Evolutionary conservation across 140 eudicot genomes (phyloP).

Genomic region (Oenanthe javanica): DNA sequence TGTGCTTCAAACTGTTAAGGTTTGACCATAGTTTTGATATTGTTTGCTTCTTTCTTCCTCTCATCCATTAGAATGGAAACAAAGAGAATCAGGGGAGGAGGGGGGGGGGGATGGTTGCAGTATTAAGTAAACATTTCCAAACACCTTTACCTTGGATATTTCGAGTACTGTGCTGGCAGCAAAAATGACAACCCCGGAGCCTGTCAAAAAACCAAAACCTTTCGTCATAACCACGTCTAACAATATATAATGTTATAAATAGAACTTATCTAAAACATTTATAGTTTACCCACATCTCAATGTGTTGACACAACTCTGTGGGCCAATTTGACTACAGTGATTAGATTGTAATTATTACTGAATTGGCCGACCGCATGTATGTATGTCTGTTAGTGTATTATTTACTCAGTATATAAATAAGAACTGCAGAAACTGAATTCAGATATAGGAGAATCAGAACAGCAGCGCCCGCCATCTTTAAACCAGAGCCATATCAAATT

Average conservation of each 20-base stretch:
- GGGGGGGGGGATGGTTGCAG: background rate
- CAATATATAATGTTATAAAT: background rate
- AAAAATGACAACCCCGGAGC: conserved; percentile 96
- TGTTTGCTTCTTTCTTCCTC: too few species aligned
- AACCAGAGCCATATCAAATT: background rate
- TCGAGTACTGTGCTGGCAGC: conserved; percentile 68
- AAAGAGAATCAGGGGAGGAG: background rate
- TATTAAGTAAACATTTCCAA: background rate
- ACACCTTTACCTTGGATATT: conserved; percentile 69
- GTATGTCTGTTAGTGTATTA: background rate
- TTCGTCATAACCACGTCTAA: conserved; percentile 16
- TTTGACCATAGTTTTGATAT: background rate
- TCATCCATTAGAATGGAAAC: background rate
- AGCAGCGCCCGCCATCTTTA: background rate
- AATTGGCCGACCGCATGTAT: background rate
- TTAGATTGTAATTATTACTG: background rate
- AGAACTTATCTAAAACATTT: background rate
- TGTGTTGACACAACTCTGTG: background rate
- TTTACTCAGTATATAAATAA: background rate
- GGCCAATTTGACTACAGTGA: background rate
- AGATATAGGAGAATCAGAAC: background rate
- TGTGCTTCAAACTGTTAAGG: background rate
- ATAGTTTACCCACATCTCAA: background rate
- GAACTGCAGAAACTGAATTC: background rate
- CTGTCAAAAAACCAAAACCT: conserved; percentile 46